Base-by-base conservation (phyloP, 495 filamentous ascomycete species). In the Peziza echinospora region DNA sequence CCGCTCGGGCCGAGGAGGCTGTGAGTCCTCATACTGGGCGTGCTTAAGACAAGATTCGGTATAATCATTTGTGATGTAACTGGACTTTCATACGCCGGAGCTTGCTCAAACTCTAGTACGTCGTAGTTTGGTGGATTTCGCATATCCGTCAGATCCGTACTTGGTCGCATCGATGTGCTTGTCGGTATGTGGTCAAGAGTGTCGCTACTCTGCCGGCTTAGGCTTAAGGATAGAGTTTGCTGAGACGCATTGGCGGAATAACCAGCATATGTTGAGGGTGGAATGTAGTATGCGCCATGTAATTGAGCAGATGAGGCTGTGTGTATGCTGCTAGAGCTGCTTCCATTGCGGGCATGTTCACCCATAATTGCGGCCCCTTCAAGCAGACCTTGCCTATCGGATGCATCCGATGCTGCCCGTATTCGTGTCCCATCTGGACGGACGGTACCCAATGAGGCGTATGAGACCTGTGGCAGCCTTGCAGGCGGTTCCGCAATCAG, bases 371-470 rank as follows among this genome's bases (percentile, higher is more conserved):
- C 57, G 0, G 53, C 23, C 22, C 43, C 47, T 21, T 45, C 51
- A 5, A 60, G 40, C 16, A 60, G 43, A 5, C 53, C 56, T 5
- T 56, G 49, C 21, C 53, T 46, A 28, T 58, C 57, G 13, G 52
- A 56, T 21, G 49, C 49, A 1, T 41, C 48, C 6, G 54, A 56
- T 21, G 47, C 78, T 16, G 82, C 82, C 34, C 89, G 76, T 46
- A 97, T 62, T 11, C 89, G 72, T 0, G 82, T 82, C 17, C 89
- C 89, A 56, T 96, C 89, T 51, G 86, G 84, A 41, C 84, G 69
- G 7, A 82, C 85, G 43, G 91, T 72, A 24, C 89, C 89, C 9
- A 96, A 60, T 8, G 83, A 78, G 5, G 76, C 84, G 56, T 97
- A 97, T 47, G 73, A 76, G 11, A 94, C 89, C 48, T 74, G 80